These are phyloP conservation scores for Clausena lansium DNA, from an alignment of 345 rosid genomes.

Conservation along the genomic window DNA sequence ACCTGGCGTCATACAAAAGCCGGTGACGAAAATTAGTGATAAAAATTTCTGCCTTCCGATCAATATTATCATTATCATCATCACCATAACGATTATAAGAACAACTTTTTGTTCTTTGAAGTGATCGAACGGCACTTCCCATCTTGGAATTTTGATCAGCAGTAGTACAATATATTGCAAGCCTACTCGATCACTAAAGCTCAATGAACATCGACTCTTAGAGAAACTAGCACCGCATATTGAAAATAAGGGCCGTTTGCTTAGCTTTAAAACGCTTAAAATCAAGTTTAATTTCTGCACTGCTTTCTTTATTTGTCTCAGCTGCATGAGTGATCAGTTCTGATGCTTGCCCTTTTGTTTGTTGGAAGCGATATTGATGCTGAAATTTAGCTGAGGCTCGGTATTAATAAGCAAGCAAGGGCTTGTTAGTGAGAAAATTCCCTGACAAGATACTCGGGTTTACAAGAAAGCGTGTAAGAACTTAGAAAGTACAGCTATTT, in stretches of 20 bases:
- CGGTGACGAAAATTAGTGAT: constrained; percentile 41
- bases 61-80: constrained; percentile 32
- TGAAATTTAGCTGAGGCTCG: not conserved
- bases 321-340: constrained; percentile 10
- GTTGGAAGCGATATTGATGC: not conserved
- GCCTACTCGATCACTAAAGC: constrained; percentile 33
- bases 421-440: no score
- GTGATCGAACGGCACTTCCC: constrained; percentile 15
- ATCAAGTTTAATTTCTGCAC: constrained; percentile 27
- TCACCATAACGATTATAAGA: no score
- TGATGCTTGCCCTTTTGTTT: constrained; percentile 9
- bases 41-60: constrained; percentile 38
- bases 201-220: constrained; percentile 6
- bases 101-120: constrained; percentile 40
- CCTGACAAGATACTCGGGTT: no score
- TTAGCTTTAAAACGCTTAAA: not conserved
- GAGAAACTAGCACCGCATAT: not conserved
- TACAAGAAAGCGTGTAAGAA: no score
- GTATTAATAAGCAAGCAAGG: not conserved
- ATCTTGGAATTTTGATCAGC: constrained; percentile 12
- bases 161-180: constrained; percentile 24
- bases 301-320: constrained; percentile 24
- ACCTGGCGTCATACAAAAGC: constrained; percentile 41
- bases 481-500: no score
- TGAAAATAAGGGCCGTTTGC: constrained; percentile 26